phyloP scores from a whole-genome alignment of 78 protist species.

The Mantamonas sphyraenae region DNA sequence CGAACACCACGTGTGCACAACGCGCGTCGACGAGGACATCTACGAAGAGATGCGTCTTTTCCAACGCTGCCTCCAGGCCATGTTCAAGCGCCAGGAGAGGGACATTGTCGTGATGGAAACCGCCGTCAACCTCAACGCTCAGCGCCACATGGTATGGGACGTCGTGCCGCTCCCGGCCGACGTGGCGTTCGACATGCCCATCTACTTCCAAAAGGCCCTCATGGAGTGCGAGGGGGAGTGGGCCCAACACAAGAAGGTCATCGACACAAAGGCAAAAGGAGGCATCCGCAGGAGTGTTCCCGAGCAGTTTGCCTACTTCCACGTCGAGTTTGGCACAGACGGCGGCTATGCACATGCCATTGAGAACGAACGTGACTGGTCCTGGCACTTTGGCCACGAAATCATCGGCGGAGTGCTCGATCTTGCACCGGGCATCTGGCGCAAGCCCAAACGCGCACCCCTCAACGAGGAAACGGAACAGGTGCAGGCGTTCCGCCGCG shows the following conservation, averaged over 20 bases:
- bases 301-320: conserved; percentile 53
- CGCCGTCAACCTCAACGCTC: conserved; percentile 31
- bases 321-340: conserved; percentile 52
- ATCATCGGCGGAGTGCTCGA: too few relatives aligned
- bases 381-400: conserved; percentile 43
- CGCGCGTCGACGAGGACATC: conserved; percentile 28
- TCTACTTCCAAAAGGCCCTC: conserved; percentile 39
- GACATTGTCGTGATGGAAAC: conserved; percentile 45
- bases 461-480: too few relatives aligned
- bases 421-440: too few relatives aligned
- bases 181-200: conserved; percentile 34
- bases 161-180: conserved; percentile 28
- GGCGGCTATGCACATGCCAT: conserved; percentile 56
- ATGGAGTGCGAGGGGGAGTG: conserved; percentile 44
- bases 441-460: too few relatives aligned
- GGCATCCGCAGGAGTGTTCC: conserved; percentile 35
- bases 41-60: conserved; percentile 37
- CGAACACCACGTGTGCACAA: conserved; percentile 7
- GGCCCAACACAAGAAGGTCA: conserved; percentile 37
- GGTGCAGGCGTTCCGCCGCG: too few relatives aligned
- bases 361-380: conserved; percentile 51
- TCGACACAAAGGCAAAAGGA: conserved; percentile 34
- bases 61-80: conserved; percentile 32
- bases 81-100: conserved; percentile 22
- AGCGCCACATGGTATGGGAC: conserved; percentile 31